phyloP scores from a whole-genome alignment of 1,284 basidiomycete genomes.

The Papiliotrema laurentii region DNA sequence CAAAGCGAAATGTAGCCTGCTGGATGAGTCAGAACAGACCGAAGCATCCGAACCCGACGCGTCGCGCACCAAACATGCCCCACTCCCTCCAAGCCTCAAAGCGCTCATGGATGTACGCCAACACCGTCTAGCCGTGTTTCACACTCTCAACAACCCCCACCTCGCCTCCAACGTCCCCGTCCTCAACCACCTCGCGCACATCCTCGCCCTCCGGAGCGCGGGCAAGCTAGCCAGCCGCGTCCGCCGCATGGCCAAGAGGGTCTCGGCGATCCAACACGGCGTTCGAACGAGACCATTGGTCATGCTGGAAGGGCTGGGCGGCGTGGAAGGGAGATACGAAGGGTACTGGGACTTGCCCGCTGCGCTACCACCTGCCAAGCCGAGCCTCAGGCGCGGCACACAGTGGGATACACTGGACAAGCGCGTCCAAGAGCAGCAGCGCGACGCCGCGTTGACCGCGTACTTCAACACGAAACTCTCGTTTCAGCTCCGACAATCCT shows the following conservation, averaged over 20 bases:
- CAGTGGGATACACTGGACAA: not conserved
- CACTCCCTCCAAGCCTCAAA: not conserved
- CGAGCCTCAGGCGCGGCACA: not conserved
- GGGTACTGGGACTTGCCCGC: not conserved
- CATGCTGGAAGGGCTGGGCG: not conserved
- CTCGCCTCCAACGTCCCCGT: constrained; percentile 20
- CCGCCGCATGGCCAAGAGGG: constrained; percentile 15
- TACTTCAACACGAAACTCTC: constrained; percentile 20
- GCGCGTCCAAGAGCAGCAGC: no score
- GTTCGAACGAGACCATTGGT: not conserved
- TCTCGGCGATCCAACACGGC: no score
- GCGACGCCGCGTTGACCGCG: constrained; percentile 14
- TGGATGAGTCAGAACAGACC: not conserved
- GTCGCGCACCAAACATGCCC: not conserved
- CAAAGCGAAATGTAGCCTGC: no score
- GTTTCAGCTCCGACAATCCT: constrained; percentile 10
- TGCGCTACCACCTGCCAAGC: not conserved
- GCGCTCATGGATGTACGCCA: constrained; percentile 5
- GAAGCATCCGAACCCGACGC: not conserved
- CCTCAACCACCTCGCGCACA: constrained; percentile 14
- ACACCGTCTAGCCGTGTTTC: constrained; percentile 33
- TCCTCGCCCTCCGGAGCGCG: constrained; percentile 24
- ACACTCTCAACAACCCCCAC: constrained; percentile 27
- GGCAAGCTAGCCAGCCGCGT: constrained; percentile 32
- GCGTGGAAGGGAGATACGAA: not conserved